phyloP scores from a whole-genome alignment of 345 rosid genomes.

The Gossypioides kirkii region DNA sequence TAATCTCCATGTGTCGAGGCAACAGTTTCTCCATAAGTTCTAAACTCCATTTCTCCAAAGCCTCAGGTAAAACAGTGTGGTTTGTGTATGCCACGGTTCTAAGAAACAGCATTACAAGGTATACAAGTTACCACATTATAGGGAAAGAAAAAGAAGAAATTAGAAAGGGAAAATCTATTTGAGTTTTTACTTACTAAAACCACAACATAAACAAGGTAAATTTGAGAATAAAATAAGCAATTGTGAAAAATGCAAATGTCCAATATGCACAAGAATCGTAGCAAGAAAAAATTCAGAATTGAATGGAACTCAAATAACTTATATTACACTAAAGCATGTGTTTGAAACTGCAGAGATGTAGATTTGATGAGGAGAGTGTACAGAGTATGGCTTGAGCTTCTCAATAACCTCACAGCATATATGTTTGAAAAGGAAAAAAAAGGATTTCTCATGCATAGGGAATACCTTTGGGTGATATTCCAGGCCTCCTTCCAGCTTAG shows the following conservation, averaged over 20 bases:
- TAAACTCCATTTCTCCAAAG: constrained; percentile 84
- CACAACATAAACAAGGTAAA: not conserved
- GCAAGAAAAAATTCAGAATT: not conserved
- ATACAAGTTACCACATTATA: not conserved
- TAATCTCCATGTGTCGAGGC: constrained; percentile 76
- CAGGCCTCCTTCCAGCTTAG: constrained; percentile 70
- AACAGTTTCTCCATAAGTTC: constrained; percentile 72
- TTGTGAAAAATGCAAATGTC: not conserved
- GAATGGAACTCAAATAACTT: not conserved
- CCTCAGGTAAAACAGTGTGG: constrained; percentile 85
- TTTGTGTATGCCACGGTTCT: constrained; percentile 86
- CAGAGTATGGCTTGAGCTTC: not conserved
- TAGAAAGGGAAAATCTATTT: not conserved
- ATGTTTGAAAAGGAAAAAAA: not conserved
- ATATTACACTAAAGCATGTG: not conserved
- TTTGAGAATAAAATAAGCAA: not conserved
- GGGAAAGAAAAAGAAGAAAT: not conserved
- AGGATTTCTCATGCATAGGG: not conserved
- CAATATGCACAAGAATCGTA: not conserved
- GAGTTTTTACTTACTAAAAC: not conserved
- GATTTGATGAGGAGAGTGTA: not conserved
- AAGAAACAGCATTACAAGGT: constrained; percentile 12
- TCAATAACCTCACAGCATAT: not conserved
- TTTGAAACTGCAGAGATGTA: not conserved
- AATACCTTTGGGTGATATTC: constrained; percentile 69